Base-by-base conservation (phyloP, 1,284 basidiomycete genomes). In the Trametes sp. region DNA sequence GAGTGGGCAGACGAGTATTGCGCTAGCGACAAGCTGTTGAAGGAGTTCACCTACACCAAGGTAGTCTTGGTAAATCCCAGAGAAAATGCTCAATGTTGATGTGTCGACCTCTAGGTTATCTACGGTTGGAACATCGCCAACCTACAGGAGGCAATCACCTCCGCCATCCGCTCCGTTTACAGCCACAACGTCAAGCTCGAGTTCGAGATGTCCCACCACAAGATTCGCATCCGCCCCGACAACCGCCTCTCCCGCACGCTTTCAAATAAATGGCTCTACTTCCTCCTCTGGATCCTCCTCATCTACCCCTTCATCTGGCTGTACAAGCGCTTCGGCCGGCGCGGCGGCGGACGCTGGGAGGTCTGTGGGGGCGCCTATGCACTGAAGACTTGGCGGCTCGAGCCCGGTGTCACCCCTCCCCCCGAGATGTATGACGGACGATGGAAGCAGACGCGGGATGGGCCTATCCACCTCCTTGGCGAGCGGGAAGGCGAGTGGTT, bases 301-400 rank as follows among this genome's bases (percentile, higher is more conserved):
- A 79, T 92, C 61, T 92, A 85, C 70, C 90, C 90, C 0, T 84
- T 92, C 72, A 82, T 94, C 67, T 92, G 88, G 89, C 75, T 92
- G 10, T 91, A 84, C 75, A 84, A 85, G 69, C 83, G 84, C 13
- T 89, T 88, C 73, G 80, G 85, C 65, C 68, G 74, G 14, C 78
- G 75, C 0, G 88, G 89, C 13, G 89, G 89, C 16, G 89, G 89
- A 0, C 75, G 77, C 24, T 91, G 90, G 89, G 78, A 82, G 66
- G 85, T 91, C 16, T 87, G 87, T 52, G 90, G 90, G 16, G 84
- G 84, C 16, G 89, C 87, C 19, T 90, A 89, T 69, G 81, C 88
- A 19, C 76, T 92, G 49, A 89, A 88, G 72, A 73, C 75, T 11
- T 75, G 75, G 69, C 75, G 74, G 24, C 75, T 74, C 31, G 78